A percentile compares a stretch with the other conserved stretches of the same genome.
Evolutionary conservation across 306 rosid genomes (phyloP).

Genomic region (Pachyrhizus erosus): DNA sequence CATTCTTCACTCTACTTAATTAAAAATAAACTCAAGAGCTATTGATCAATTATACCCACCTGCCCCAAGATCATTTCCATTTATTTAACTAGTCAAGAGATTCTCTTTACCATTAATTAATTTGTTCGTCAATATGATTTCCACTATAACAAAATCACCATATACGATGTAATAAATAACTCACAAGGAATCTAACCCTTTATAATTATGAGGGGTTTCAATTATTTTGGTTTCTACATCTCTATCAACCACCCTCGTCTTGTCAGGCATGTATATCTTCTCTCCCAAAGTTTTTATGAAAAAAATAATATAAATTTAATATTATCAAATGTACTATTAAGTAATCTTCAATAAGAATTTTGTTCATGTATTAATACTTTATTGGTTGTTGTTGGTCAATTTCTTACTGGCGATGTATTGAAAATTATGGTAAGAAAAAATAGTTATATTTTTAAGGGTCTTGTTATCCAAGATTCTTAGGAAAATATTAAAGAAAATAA

Average conservation of each 20-base stretch:
- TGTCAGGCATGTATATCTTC: background rate
- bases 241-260: conserved; percentile 20
- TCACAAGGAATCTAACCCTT: conserved; percentile 41
- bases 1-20: conserved; percentile 26
- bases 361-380: background rate
- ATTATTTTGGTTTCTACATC: background rate
- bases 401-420: background rate
- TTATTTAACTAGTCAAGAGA: conserved; percentile 34
- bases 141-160: conserved; percentile 1
- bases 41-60: conserved; percentile 13
- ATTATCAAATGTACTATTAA: background rate
- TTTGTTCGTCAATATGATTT: conserved; percentile 34
- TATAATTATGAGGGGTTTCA: background rate
- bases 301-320: background rate
- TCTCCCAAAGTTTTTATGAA: background rate
- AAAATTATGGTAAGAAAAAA: background rate
- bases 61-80: conserved; percentile 38
- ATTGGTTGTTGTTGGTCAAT: background rate
- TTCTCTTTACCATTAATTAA: conserved; percentile 40
- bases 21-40: conserved; percentile 20
- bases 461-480: no score
- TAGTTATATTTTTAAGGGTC: background rate
- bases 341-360: background rate
- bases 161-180: conserved; percentile 4
- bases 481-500: no score